Percentiles rank a stretch among this genome's conserved stretches.
Conservation (phyloP, 768 basidiomycete species). For the Suillus ampliporus region DNA sequence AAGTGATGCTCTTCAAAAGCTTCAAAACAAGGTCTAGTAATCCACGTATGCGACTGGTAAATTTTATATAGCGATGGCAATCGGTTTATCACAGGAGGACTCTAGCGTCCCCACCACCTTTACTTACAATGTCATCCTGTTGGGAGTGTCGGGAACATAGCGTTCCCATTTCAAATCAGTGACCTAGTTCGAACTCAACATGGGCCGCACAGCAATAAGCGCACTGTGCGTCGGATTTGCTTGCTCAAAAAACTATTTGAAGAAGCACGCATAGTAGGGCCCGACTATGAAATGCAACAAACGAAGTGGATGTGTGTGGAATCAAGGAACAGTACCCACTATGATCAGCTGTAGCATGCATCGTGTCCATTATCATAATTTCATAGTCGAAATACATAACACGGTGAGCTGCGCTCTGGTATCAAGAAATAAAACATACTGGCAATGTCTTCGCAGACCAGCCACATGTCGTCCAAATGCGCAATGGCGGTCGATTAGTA, state of each 20-base stretch:
- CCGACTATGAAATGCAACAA: constrained; percentile 6
- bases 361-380: constrained; percentile 6
- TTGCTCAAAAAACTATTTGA: neutral
- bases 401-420: constrained; percentile 31
- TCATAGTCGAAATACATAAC: constrained; percentile 14
- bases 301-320: neutral
- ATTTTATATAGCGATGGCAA: neutral
- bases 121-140: neutral
- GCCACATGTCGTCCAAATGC: constrained; percentile 8
- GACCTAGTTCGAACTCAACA: too few species aligned
- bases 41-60: neutral
- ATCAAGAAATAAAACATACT: constrained; percentile 35
- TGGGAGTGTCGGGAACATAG: neutral
- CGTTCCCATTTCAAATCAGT: neutral
- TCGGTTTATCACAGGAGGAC: neutral
- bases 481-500: constrained; percentile 51
- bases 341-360: neutral
- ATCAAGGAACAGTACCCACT: constrained; percentile 3
- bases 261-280: neutral
- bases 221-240: neutral
- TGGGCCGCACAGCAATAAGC: neutral
- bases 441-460: constrained; percentile 10
- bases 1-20: neutral
- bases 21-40: neutral
- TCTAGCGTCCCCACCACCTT: neutral